Evolutionary conservation across 1,139 yeast genomes (phyloP), one percentile per base, ranked within the genome.

Genomic region (Geotrichum reessii): DNA sequence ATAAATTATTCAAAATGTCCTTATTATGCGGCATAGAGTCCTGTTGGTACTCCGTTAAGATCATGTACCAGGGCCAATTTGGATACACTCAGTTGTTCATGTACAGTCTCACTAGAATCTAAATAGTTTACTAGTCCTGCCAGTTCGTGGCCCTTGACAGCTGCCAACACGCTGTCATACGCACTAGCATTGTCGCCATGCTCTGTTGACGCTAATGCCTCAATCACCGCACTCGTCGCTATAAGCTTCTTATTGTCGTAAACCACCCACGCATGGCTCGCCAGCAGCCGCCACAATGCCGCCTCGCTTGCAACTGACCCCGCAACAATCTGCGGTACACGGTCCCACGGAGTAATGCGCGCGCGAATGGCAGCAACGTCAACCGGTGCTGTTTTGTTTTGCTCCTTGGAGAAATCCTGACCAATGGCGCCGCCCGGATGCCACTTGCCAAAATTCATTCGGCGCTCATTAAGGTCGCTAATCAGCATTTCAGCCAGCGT

Each of bases 341-440:
- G 33, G 11, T 28, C 33, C 33, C 33, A 28, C 11, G 33, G 33
- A 7, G 33, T 28, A 28, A 28, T 28, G 7, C 33, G 33, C 33
- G 33, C 33, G 33, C 33, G 33, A 11, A 28, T 28, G 11, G 33
- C 11, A 11, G 33, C 33, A 28, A 11, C 33, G 33, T 28, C 33
- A 28, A 28, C 33, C 7, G 33, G 33, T 11, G 33, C 33, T 7
- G 11, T 11, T 8, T 11, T 11, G 7, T 28, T 11, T n/a, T 51
- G 47, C 27, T 63, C 65, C 19, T 52, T 54, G 44, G 58, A 57
- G 61, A 75, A 78, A 7, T 76, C 78, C 49, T 82, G 79, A 19
- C 96, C 96, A 66, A 90, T 89, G 1, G 95, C 87, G 27, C 97
- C 97, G 40, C 96, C 96, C 1, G 97, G 97, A 68, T 90, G 97